These are phyloP conservation scores for Alternaria tenuissima DNA, from an alignment of 2,329 filamentous ascomycete species.

Conservation along the genomic window DNA sequence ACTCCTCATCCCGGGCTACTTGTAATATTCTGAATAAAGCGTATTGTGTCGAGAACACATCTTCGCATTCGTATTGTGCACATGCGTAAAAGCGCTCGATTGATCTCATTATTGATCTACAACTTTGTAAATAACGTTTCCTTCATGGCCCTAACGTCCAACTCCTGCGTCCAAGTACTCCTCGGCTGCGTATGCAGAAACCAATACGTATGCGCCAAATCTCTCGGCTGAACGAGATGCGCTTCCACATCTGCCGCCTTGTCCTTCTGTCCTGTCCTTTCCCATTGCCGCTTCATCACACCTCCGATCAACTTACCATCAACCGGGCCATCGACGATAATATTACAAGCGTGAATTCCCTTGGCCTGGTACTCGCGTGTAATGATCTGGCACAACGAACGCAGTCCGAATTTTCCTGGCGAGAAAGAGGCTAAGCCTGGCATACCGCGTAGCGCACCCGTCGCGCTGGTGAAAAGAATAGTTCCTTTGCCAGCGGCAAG, in stretches of 20 bases:
- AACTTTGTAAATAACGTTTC: constrained; percentile 19
- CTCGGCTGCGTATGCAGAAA: constrained; percentile 32
- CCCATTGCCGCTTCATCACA: background rate
- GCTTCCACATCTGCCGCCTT: constrained; percentile 10
- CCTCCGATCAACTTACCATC: background rate
- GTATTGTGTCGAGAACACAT: too few relatives aligned
- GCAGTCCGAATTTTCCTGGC: background rate
- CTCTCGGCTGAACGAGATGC: constrained; percentile 18
- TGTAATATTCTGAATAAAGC: too few relatives aligned
- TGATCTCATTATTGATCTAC: background rate
- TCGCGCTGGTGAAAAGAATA: background rate
- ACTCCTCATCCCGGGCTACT: rapidly evolving
- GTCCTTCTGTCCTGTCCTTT: background rate
- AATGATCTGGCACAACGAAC: background rate
- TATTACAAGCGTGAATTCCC: background rate
- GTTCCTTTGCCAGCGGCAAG: background rate
- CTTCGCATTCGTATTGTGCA: too few relatives aligned
- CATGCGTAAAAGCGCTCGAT: too few relatives aligned
- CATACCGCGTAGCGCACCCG: background rate
- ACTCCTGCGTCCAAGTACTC: constrained; percentile 35
- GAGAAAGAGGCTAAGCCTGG: background rate
- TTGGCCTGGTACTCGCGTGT: constrained; percentile 1
- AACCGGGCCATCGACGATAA: background rate
- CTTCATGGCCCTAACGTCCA: constrained; percentile 32
- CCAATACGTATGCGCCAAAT: constrained; percentile 28